Evolutionary conservation across 2,329 filamentous ascomycete genomes (phyloP).

Genomic region (Trichoderma endophyticum): DNA sequence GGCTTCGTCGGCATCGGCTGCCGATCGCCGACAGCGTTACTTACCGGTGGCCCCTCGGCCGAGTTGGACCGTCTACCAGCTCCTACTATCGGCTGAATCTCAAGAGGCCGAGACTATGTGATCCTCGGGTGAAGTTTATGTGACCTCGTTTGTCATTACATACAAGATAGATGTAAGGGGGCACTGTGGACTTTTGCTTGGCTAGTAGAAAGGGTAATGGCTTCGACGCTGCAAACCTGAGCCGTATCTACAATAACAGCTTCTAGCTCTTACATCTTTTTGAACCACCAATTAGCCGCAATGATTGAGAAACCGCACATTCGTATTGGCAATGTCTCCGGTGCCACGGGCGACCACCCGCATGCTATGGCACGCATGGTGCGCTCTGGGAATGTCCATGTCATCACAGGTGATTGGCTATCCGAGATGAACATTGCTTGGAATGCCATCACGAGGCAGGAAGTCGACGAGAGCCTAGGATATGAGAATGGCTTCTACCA

Average conservation of each 20-base stretch:
- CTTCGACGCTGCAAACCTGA: background rate
- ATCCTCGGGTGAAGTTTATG: background rate
- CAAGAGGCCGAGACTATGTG: background rate
- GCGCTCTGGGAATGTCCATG: constrained; percentile 32
- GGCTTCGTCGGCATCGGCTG: background rate
- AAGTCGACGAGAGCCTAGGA: constrained; percentile 32
- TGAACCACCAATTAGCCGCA: background rate
- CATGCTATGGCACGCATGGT: constrained; percentile 35
- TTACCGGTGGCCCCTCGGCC: background rate
- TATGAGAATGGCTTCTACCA: constrained; percentile 39
- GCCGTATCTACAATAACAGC: background rate
- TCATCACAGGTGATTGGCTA: constrained; percentile 41
- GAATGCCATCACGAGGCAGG: constrained; percentile 35
- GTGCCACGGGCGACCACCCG: constrained; percentile 34
- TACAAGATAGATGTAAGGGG: background rate
- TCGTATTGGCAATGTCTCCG: constrained; percentile 35
- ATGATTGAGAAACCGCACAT: constrained; percentile 31
- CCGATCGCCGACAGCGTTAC: background rate
- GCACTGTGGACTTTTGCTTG: background rate
- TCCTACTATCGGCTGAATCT: background rate
- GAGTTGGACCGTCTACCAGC: background rate
- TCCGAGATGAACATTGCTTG: constrained; percentile 51
- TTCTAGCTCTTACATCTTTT: background rate
- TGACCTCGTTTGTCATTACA: background rate
- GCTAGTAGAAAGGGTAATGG: background rate